Conservation (phyloP, 2,329 filamentous ascomycete species). For the Ceratocystis papillata region DNA sequence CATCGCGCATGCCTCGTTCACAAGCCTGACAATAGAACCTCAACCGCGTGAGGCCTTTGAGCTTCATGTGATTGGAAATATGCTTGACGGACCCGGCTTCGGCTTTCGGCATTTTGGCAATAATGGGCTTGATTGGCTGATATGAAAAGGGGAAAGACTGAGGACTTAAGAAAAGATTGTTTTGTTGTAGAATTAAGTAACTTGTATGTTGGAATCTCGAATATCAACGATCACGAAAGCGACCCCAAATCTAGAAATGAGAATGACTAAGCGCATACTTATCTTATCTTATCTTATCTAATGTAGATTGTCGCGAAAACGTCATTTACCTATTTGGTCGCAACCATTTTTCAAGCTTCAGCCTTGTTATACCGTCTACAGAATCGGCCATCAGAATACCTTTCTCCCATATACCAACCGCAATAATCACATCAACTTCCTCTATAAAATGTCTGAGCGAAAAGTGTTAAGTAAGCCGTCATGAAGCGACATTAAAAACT, state of each 20-base stretch:
- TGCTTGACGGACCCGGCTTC: slow-evolving; percentile 88
- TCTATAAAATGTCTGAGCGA: slow-evolving; percentile 64
- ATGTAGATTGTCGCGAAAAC: not conserved
- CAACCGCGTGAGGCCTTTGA: slow-evolving; percentile 64
- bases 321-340: slow-evolving; percentile 4
- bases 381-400: not conserved
- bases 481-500: not conserved
- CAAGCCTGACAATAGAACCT: slow-evolving; percentile 88
- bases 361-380: slow-evolving; percentile 10
- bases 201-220: not conserved
- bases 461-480: slow-evolving; percentile 53
- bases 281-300: slow-evolving; percentile 18
- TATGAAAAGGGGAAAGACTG: not conserved
- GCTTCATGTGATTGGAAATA: slow-evolving; percentile 82
- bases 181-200: not conserved
- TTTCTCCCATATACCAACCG: not conserved
- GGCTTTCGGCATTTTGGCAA: slow-evolving; percentile 69
- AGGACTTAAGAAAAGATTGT: not conserved
- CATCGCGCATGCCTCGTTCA: slow-evolving; percentile 35
- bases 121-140: not conserved
- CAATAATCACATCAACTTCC: not conserved
- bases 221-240: not conserved
- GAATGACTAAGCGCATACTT: slow-evolving; percentile 17
- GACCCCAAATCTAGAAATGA: no score
- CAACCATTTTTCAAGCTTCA: slow-evolving; percentile 7